Evolutionary conservation across 202 grass and related monocot species (phyloP).

Genomic region (Carex sylvatica): DNA sequence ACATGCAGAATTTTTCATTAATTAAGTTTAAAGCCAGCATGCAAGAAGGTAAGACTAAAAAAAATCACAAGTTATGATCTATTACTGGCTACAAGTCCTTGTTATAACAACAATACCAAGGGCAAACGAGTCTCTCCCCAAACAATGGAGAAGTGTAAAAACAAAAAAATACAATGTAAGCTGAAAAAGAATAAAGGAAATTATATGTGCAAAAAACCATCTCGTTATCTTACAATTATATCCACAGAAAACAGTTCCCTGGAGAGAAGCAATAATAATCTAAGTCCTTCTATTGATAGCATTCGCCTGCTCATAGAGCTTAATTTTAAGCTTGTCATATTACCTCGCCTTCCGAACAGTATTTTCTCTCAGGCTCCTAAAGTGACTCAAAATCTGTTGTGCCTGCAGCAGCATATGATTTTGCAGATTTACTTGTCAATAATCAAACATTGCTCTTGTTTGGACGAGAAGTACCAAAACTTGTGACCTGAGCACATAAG

Average conservation of each 20-base stretch:
- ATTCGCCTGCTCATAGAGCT: background rate
- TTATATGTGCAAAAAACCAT: conserved; percentile 1
- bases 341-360: conserved; percentile 28
- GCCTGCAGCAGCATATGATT: conserved; percentile 29
- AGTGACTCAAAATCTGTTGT: conserved; percentile 51
- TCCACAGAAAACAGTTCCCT: background rate
- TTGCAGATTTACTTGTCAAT: conserved; percentile 7
- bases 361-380: conserved; percentile 36
- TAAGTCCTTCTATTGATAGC: background rate
- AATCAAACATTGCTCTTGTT: background rate
- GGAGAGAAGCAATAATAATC: background rate
- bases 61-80: background rate
- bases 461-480: background rate
- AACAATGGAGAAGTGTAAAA: background rate
- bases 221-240: conserved; percentile 7
- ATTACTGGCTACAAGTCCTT: background rate
- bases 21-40: background rate
- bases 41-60: background rate
- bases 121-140: background rate
- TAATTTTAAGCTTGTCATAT: conserved; percentile 11
- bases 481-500: background rate
- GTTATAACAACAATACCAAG: background rate
- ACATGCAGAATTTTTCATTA: background rate
- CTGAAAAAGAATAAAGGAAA: conserved; percentile 6
- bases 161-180: background rate